phyloP scores from a whole-genome alignment of 1,284 basidiomycete genomes.

The Chalciporus sp. region DNA sequence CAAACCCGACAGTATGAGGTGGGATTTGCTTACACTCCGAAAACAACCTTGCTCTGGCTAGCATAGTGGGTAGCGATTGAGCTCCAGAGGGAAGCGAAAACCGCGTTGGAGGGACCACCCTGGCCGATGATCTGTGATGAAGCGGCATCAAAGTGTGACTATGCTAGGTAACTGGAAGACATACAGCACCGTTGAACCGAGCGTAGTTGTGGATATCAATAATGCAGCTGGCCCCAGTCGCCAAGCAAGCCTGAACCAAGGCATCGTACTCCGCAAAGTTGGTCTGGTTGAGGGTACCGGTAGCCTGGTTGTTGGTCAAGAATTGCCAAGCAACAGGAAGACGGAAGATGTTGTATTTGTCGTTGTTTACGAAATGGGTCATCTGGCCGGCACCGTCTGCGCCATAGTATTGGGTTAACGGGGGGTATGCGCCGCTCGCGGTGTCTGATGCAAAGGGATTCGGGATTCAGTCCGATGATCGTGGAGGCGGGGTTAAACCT shows the following conservation, averaged over 20 bases:
- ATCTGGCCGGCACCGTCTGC: conserved; percentile 54
- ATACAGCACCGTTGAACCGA: conserved; percentile 11
- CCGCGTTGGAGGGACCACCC: conserved; percentile 15
- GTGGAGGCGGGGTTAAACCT: neutral
- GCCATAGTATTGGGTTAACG: conserved; percentile 18
- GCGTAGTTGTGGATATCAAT: conserved; percentile 22
- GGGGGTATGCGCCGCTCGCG: conserved; percentile 13
- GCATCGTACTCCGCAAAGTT: conserved; percentile 13
- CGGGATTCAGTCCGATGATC: neutral
- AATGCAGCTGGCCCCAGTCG: conserved; percentile 13
- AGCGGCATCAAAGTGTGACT: neutral
- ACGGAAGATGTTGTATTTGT: conserved; percentile 54
- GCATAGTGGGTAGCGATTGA: conserved; percentile 13
- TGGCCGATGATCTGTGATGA: conserved; percentile 13
- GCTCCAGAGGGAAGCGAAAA: conserved; percentile 15
- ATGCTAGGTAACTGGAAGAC: neutral
- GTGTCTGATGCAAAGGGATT: conserved; percentile 1
- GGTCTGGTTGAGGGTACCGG: conserved; percentile 38
- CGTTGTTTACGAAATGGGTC: conserved; percentile 54
- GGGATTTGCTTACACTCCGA: conserved; percentile 10
- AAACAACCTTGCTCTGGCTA: conserved; percentile 4
- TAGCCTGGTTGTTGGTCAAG: conserved; percentile 52
- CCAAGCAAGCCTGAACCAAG: conserved; percentile 15
- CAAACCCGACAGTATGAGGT: neutral
- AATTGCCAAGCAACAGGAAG: conserved; percentile 62